Percentiles rank a stretch among this genome's conserved stretches.
phyloP scores from a whole-genome alignment of 257 asterid genomes.

The Forsythia viridissima region DNA sequence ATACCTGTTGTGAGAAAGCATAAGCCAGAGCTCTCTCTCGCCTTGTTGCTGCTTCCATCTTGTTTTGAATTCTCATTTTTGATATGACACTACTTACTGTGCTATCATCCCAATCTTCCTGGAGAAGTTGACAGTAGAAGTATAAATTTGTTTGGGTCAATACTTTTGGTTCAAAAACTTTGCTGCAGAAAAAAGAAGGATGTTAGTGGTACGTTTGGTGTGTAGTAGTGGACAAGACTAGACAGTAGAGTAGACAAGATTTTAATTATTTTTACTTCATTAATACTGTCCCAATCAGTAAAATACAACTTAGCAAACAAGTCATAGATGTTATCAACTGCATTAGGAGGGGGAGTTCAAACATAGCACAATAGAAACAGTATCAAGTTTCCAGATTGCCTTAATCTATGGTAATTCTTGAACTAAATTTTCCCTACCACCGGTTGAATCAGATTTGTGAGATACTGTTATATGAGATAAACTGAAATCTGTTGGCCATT shows the following conservation, averaged over 20 bases:
- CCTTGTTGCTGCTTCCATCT: conserved; percentile 59
- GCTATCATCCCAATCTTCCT: conserved; percentile 72
- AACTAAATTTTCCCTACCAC: background rate
- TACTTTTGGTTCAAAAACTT: background rate
- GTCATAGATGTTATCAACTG: background rate
- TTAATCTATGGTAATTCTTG: background rate
- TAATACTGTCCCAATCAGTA: background rate
- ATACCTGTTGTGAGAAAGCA: conserved; percentile 65
- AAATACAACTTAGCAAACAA: background rate
- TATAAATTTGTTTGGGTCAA: background rate
- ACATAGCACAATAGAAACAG: background rate
- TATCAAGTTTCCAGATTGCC: background rate
- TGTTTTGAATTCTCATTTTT: conserved; percentile 47
- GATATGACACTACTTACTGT: conserved; percentile 52
- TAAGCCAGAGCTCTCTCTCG: conserved; percentile 68
- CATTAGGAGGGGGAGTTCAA: background rate
- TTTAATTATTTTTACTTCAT: background rate
- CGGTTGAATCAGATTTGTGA: background rate
- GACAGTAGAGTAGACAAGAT: background rate
- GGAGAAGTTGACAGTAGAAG: background rate
- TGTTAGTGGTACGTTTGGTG: background rate
- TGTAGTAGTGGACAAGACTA: background rate
- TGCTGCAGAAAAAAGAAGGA: background rate
- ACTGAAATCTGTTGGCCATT: background rate
- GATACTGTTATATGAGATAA: background rate